phyloP scores from a whole-genome alignment of 1,139 yeast genomes.

The Casaregolazyma lundiana region DNA sequence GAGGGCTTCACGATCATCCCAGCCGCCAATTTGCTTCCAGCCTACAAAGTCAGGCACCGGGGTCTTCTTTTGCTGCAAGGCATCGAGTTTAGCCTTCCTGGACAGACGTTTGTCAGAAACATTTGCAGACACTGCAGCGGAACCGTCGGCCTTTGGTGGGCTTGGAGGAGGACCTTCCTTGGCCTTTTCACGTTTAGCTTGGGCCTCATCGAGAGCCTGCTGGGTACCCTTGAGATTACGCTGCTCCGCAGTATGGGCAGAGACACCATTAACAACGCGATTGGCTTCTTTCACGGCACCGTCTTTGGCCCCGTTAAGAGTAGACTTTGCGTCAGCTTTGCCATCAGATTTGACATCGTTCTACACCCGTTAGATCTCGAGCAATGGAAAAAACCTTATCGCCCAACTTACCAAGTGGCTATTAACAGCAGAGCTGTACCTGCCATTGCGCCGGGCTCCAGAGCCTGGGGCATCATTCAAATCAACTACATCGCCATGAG shows the following conservation, averaged over 20 bases:
- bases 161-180: slow-evolving; percentile 8
- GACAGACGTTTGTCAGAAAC: slow-evolving; percentile 6
- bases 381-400: too few species aligned
- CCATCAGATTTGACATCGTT: not conserved
- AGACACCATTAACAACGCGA: not conserved
- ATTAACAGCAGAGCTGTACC: not conserved
- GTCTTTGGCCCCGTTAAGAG: slow-evolving; percentile 1
- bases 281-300: not conserved
- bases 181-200: not conserved
- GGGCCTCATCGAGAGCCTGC: slow-evolving; percentile 2
- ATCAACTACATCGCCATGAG: slow-evolving; percentile 7
- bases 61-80: slow-evolving; percentile 12
- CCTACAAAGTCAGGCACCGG: slow-evolving; percentile 46
- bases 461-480: slow-evolving; percentile 7
- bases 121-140: not conserved
- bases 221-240: slow-evolving; percentile 1
- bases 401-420: too few species aligned
- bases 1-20: slow-evolving; percentile 53
- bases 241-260: slow-evolving; percentile 3
- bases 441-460: slow-evolving; percentile 3
- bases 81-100: slow-evolving; percentile 4
- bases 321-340: too few species aligned
- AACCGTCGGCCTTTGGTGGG: slow-evolving; percentile 5
- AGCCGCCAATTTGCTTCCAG: slow-evolving; percentile 92
- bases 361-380: too few species aligned